Evolutionary conservation across 768 basidiomycete species (phyloP), one percentile per base, ranked within the genome.

Genomic region (Leccinellum luteum): DNA sequence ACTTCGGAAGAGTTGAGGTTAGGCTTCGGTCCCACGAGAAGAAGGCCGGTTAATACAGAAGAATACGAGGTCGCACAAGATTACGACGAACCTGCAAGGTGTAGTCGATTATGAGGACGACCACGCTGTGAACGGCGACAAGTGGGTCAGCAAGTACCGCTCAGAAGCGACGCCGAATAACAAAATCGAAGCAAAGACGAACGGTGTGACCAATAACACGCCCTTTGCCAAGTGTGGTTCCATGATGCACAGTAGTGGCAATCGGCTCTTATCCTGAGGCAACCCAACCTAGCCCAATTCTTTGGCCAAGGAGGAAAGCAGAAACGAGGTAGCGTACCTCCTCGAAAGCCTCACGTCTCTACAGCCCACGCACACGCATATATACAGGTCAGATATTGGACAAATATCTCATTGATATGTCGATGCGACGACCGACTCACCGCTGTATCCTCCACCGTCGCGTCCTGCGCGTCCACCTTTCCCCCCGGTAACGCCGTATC

Each of bases 401-500:
- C 1, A 8, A 17, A 38, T 38, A 1, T 14, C 35, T n/a, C 35
- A n/a, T 38, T 38, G 35, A 0, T 30, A 38, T 17, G 35, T 38
- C 35, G 35, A 17, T 17, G 17, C 3, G 17, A 17, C 17, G 17
- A n/a, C 35, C 17, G 17, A 38, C 59, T 50, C 69, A 93, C 92
- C 19, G 92, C 93, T 3, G 92, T 87, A 58, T 89, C 88, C 66
- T 94, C 94, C 3, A 86, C 75, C 41, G 81, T 84, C 60, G 64
- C 69, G 68, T 95, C 93, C 41, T 74, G 77, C 2, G 76, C 75
- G 15, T 96, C 93, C 7, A 86, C 79, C 67, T 86, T 92, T 0
- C 94, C 93, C 6, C 94, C 93, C 0, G 93, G 94, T 6, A 96
- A 73, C 1, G 91, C 89, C 0, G 94, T 96, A 68, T 95, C 94